phyloP scores from a whole-genome alignment of 495 filamentous ascomycete genomes.

The Trichoderma virens region DNA sequence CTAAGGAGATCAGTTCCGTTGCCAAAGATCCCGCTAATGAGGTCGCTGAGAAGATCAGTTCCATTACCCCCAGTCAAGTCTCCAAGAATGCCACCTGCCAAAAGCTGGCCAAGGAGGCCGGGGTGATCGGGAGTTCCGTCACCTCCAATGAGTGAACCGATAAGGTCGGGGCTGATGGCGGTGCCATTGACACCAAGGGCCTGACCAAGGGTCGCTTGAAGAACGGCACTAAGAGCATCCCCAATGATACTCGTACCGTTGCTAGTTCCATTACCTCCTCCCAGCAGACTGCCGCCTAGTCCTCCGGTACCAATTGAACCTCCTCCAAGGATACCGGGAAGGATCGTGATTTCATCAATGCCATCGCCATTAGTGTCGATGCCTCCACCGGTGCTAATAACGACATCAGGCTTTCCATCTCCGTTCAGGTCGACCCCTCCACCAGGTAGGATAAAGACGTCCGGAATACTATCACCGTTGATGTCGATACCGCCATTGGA shows the following conservation, averaged over 20 bases:
- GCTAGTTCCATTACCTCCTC: too few species aligned
- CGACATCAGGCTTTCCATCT: not conserved
- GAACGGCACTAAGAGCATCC: too few species aligned
- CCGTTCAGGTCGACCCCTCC: not conserved
- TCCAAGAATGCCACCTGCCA: too few species aligned
- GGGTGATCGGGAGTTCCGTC: not conserved
- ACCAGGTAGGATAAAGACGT: not conserved
- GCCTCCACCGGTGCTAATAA: not conserved
- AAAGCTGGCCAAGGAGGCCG: not conserved
- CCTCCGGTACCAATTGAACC: too few species aligned
- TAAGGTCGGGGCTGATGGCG: too few species aligned
- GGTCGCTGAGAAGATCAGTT: not conserved
- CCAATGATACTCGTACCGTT: too few species aligned
- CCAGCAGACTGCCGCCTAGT: too few species aligned
- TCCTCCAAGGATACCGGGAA: too few species aligned
- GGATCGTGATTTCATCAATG: too few species aligned
- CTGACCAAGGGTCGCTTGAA: too few species aligned
- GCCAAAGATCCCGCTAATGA: not conserved
- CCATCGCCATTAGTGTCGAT: conserved; percentile 2
- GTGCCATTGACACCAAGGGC: too few species aligned
- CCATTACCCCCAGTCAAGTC: not conserved
- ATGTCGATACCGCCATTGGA: not conserved
- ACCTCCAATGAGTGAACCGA: too few species aligned
- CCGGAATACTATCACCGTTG: not conserved
- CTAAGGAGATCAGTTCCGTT: not conserved